Evolutionary conservation across 2,329 filamentous ascomycete genomes (phyloP).

Genomic region (Curvularia verruculosa): DNA sequence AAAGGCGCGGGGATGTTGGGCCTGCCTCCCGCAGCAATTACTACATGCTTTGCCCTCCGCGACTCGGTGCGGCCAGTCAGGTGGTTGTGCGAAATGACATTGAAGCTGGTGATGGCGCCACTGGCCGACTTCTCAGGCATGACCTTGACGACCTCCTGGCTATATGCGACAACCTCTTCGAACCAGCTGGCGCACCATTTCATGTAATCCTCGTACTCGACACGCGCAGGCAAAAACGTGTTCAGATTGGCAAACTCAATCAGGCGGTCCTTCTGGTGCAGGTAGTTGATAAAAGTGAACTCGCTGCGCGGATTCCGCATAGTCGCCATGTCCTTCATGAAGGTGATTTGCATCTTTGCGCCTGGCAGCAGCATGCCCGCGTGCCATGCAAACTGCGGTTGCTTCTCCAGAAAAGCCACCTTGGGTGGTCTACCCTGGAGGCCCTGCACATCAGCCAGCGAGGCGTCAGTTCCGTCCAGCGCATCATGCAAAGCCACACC

Average conservation of each 20-base stretch:
- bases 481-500: constrained; percentile 87
- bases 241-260: constrained; percentile 89
- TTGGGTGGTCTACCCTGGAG: constrained; percentile 62
- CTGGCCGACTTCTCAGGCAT: constrained; percentile 61
- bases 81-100: constrained; percentile 68
- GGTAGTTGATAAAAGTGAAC: constrained; percentile 96
- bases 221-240: constrained; percentile 83
- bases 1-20: constrained; percentile 74
- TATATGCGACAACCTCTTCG: constrained; percentile 73
- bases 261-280: constrained; percentile 79
- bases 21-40: constrained; percentile 70
- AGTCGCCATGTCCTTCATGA: constrained; percentile 93
- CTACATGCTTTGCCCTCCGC: constrained; percentile 69
- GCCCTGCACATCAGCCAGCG: constrained; percentile 39
- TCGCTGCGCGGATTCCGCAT: constrained; percentile 84
- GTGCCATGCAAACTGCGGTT: constrained; percentile 86
- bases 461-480: constrained; percentile 49
- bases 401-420: constrained; percentile 87
- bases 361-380: constrained; percentile 93
- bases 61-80: constrained; percentile 61
- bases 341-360: constrained; percentile 96
- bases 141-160: constrained; percentile 76
- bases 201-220: constrained; percentile 95
- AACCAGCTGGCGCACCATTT: constrained; percentile 89
- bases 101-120: constrained; percentile 68